Base-by-base conservation (phyloP, 2,329 filamentous ascomycete genomes). In the Colletotrichum sp. region DNA sequence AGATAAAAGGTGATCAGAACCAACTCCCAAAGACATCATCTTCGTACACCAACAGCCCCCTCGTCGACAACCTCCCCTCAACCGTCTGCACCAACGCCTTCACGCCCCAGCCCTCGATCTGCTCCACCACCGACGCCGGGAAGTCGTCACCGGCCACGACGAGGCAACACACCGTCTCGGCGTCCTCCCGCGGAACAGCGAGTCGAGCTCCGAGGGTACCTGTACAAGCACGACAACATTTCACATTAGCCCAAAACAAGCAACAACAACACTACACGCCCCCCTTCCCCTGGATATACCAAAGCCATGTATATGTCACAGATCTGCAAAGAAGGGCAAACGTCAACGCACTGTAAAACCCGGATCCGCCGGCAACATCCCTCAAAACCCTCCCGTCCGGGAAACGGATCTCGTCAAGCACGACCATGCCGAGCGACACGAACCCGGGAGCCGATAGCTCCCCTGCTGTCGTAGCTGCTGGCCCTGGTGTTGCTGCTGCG, bases 401-500 rank as follows among this genome's bases (percentile, higher is more conserved):
- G 21, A 66, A 71, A 55, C 52, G 70, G 70, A 75, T 72, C 32
- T 73, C 73, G 28, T 75, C 70, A 3, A 75, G 43, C 18, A 75
- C 70, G 7, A 75, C 70, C 69, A 72, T 75, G n/a, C 73, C 69
- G 73, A 75, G 69, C 59, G 73, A 68, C 14, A 75, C 32, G 24
- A 73, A 73, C 16, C 43, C 70, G 64, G 69, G 64, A 64, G 63
- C 43, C 69, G 63, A 57, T n/a, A 5, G 4, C 59, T 61, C 52
- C 66, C 36, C 66, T n/a, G 32, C 8, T 32, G 48, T 24, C 9
- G 18, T n/a, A 43, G 39, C 39, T 12, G 39, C 39, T 43, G 18
- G 39, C n/a, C 2, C 39, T 43, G 39, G 5, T n/a, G 39, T 4
- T 18, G 4, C 36, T 43, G 48, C 30, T 21, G 55, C 18, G 39